phyloP scores from a whole-genome alignment of 306 rosid genomes.

The Ormosia emarginata region DNA sequence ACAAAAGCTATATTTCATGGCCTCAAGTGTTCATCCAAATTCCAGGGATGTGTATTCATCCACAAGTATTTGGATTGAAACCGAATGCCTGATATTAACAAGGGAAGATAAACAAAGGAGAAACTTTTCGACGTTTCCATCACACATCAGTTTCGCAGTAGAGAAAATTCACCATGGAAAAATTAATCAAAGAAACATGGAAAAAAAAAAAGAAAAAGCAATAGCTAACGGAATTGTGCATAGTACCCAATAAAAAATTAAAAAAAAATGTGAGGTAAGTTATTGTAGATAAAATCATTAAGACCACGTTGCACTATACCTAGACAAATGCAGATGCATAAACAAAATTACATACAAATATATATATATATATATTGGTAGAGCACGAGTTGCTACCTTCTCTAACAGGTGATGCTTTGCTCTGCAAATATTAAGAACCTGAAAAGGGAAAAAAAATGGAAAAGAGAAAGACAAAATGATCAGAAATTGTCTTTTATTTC shows the following conservation, averaged over 20 bases:
- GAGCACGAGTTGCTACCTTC: constrained; percentile 21
- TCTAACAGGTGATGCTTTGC: constrained; percentile 3
- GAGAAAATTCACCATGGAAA: background rate
- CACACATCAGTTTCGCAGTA: background rate
- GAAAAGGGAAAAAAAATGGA: background rate
- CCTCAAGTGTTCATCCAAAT: background rate
- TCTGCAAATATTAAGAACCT: constrained; percentile 10
- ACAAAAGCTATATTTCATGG: background rate
- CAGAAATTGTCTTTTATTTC: background rate
- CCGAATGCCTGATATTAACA: background rate
- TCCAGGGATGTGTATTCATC: background rate
- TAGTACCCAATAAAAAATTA: background rate
- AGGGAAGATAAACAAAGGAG: background rate
- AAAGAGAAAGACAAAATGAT: background rate
- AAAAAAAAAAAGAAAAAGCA: background rate
- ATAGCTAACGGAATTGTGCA: background rate
- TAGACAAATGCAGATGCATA: background rate
- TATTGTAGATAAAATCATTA: background rate
- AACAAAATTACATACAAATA: background rate
- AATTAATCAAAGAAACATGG: background rate
- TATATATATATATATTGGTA: background rate
- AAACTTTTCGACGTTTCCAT: background rate
- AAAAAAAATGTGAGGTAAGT: background rate
- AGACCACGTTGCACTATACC: background rate
- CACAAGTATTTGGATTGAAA: background rate